Conservation (phyloP, 371 early-diverging fungal species). For the Mortierella sp. region DNA sequence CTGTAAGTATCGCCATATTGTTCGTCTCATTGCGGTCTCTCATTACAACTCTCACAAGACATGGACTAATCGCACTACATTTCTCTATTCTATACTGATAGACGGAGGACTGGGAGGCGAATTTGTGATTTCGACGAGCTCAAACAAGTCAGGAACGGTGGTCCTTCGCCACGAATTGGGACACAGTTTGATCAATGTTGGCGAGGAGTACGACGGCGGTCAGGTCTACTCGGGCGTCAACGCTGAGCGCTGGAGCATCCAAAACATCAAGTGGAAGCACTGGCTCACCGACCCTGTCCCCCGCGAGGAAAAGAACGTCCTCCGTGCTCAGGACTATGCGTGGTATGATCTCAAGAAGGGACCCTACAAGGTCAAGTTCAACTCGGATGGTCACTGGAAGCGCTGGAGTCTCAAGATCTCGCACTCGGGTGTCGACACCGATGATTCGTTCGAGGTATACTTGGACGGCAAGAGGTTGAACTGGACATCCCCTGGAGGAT, state of each 20-base stretch:
- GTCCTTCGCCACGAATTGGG: constrained; percentile 75
- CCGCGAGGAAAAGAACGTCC: constrained; percentile 59
- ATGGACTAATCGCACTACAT: background rate
- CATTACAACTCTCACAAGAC: too few species aligned
- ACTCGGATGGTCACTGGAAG: constrained; percentile 61
- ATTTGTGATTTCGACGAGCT: constrained; percentile 71
- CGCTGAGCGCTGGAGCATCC: constrained; percentile 59
- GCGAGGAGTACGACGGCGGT: constrained; percentile 74
- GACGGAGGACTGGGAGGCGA: constrained; percentile 76
- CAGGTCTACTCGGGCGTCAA: constrained; percentile 71
- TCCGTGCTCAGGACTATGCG: constrained; percentile 62
- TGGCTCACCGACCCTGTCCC: constrained; percentile 64
- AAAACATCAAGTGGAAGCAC: constrained; percentile 65
- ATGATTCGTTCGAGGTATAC: constrained; percentile 53
- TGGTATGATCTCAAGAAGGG: constrained; percentile 72
- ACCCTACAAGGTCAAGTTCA: constrained; percentile 61
- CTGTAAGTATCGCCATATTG: constrained; percentile 31
- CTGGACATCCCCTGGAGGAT: constrained; percentile 63
- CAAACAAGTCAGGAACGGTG: constrained; percentile 66
- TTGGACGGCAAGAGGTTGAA: constrained; percentile 62
- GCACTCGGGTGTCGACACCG: constrained; percentile 65
- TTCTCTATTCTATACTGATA: background rate
- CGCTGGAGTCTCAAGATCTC: constrained; percentile 65
- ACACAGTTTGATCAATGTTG: constrained; percentile 69
- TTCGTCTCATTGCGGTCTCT: background rate